A percentile compares a stretch with the other conserved stretches of the same genome.
These are phyloP conservation scores for Saturnispora sanitii DNA, from an alignment of 805 yeast species.

Conservation along the genomic window DNA sequence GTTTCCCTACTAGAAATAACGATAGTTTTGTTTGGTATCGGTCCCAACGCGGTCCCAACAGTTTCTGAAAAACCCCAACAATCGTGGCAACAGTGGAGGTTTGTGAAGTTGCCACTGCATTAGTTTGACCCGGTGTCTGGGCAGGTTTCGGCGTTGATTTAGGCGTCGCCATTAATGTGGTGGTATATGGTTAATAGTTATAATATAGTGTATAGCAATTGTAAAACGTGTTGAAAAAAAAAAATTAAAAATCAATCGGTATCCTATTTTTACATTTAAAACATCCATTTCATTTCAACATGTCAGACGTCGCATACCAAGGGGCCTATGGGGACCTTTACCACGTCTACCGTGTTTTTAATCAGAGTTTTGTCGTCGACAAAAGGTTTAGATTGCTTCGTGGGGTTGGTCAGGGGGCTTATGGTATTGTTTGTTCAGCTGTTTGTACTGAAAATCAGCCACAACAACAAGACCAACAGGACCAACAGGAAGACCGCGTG, in stretches of 20 bases:
- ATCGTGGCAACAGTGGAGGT: conserved; percentile 37
- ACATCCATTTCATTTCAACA: background rate
- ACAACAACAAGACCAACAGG: too few species aligned
- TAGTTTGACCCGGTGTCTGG: too few species aligned
- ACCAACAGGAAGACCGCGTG: conserved; percentile 73
- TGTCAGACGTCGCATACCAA: conserved; percentile 4
- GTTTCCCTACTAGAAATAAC: conserved; percentile 64
- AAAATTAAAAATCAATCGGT: background rate
- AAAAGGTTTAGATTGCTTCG: conserved; percentile 79
- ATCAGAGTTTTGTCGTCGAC: conserved; percentile 90
- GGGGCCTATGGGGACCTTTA: conserved; percentile 18
- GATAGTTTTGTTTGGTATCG: conserved; percentile 73
- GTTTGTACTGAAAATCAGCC: conserved; percentile 69
- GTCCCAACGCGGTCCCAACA: conserved; percentile 78
- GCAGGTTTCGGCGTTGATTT: background rate
- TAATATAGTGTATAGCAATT: background rate
- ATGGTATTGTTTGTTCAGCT: conserved; percentile 95
- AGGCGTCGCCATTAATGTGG: too few species aligned
- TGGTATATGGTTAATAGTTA: too few species aligned
- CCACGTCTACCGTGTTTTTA: conserved; percentile 45
- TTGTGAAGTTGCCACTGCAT: too few species aligned
- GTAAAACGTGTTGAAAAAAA: background rate
- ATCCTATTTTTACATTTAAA: background rate
- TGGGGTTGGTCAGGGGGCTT: conserved; percentile 96
- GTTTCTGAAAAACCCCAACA: conserved; percentile 62